Conservation (phyloP, 441 rosid species). For the Breynia disticha region DNA sequence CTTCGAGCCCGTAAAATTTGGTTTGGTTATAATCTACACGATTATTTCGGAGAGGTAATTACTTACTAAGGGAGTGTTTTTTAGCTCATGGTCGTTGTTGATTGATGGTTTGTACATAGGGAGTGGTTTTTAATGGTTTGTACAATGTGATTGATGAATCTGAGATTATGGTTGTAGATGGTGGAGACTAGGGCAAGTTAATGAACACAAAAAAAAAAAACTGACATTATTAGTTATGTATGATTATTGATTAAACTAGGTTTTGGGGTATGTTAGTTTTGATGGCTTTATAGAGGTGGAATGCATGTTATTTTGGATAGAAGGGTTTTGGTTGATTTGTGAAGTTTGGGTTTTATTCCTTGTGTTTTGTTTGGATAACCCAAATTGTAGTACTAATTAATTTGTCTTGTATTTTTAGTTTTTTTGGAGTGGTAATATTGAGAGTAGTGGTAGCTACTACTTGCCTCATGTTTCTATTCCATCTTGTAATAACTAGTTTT, state of each 20-base stretch:
- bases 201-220: conserved; percentile 20
- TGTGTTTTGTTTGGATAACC: conserved; percentile 26
- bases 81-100: conserved; percentile 12
- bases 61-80: conserved; percentile 5
- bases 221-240: conserved; percentile 26
- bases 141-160: conserved; percentile 39
- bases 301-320: conserved; percentile 11
- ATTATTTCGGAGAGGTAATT: conserved; percentile 14
- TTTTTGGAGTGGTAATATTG: conserved; percentile 10
- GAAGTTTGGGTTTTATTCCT: conserved; percentile 24
- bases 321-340: conserved; percentile 20
- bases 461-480: conserved; percentile 3
- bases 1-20: conserved; percentile 40
- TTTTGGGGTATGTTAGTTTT: conserved; percentile 13
- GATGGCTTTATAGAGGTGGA: conserved; percentile 13
- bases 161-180: conserved; percentile 17
- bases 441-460: conserved; percentile 5
- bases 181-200: conserved; percentile 15
- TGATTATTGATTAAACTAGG: conserved; percentile 17
- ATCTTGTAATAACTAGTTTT: conserved; percentile 5
- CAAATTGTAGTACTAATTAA: conserved; percentile 18
- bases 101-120: conserved; percentile 34
- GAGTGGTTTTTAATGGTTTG: conserved; percentile 35
- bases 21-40: neutral
- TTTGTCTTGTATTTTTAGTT: conserved; percentile 11